Evolutionary conservation across 805 yeast genomes (phyloP), one percentile per base, ranked within the genome.

Genomic region (Kodamaea leandrae): DNA sequence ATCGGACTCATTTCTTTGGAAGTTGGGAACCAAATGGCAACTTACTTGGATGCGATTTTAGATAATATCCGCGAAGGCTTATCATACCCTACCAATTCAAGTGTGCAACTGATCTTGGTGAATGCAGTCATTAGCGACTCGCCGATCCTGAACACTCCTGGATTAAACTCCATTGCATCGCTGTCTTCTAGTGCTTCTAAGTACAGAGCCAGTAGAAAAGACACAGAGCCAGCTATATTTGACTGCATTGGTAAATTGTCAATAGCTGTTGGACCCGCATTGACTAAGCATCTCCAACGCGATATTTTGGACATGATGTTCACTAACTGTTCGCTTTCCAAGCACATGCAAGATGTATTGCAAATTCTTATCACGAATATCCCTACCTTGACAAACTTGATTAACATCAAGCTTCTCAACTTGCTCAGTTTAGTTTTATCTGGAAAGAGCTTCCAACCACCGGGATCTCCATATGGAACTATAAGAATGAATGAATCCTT

Each of bases 231-330:
- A 0, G 89, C 96, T 1, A 78, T 91, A 15, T 91, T 90, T 54
- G 86, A 85, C 51, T 93, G 98, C 58, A 74, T 91, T 32, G 87
- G 95, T 0, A 85, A 87, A 62, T 65, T 93, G 26, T 90, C 96
- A 0, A 74, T 76, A 18, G 91, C 98, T 0, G 87, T 91, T 12
- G 97, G 97, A 0, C 95, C 96, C 9, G 95, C 96, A 0, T 68
- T 91, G 42, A 86, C 96, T 0, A 93, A 91, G 55, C 89, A 87
- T 57, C 66, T 93, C 41, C 90, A 88, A 48, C 76, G 83, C 46
- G 95, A 87, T 53, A 74, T 91, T 16, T 64, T 91, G 38, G 90
- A 84, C 49, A 72, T 86, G 63, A 76, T 91, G 64, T 73, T 91
- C 51, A 63, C 67, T 25, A 76, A 82, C 36, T 88, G 96, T 46